Evolutionary conservation across 2,329 filamentous ascomycete genomes (phyloP).

Genomic region (Penicillium thymicola): DNA sequence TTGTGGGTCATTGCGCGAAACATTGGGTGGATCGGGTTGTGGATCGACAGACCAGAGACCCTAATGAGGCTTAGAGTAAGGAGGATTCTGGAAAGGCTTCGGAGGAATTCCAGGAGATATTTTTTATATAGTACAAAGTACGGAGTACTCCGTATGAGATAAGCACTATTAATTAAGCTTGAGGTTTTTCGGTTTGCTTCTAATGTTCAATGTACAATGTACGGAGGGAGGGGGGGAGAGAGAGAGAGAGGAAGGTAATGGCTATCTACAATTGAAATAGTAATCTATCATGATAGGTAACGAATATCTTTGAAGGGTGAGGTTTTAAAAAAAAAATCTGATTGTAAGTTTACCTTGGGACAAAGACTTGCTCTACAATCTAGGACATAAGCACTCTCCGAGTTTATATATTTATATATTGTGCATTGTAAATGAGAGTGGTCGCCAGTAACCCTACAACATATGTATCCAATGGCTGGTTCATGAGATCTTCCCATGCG

Average conservation of each 20-base stretch:
- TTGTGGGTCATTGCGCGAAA: conserved; percentile 25
- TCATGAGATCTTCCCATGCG: background rate
- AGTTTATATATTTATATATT: background rate
- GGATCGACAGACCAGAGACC: conserved; percentile 18
- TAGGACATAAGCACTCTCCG: background rate
- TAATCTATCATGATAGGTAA: background rate
- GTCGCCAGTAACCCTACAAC: background rate
- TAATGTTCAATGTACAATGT: too few relatives aligned
- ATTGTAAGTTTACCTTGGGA: background rate
- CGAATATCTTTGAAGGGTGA: background rate
- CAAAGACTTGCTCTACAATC: background rate
- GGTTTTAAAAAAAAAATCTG: background rate
- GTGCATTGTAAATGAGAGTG: background rate
- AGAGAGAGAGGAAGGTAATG: background rate
- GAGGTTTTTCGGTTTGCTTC: background rate
- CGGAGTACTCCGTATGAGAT: background rate
- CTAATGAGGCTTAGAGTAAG: conserved; percentile 5
- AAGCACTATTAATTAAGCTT: background rate
- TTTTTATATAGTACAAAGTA: background rate
- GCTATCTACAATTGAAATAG: background rate
- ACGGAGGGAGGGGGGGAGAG: background rate
- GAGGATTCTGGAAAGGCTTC: background rate
- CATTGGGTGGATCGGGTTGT: conserved; percentile 19
- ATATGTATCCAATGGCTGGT: background rate
- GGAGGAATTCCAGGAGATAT: background rate